A percentile compares a stretch with the other conserved stretches of the same genome.
phyloP scores from a whole-genome alignment of 2,329 filamentous ascomycete species.

The Xylogone sp. region DNA sequence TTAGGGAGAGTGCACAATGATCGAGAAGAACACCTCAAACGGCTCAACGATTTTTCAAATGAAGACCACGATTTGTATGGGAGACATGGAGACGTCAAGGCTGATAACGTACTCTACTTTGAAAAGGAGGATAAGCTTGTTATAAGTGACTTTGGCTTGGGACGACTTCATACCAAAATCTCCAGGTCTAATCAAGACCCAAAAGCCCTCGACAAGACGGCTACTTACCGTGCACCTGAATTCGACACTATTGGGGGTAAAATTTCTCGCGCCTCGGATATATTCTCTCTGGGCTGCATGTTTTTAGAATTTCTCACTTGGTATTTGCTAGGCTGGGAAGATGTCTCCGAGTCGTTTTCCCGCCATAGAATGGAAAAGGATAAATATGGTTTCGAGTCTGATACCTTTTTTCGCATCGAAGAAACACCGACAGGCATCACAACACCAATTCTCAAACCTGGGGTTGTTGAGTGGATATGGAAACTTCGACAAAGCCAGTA shows the following conservation, averaged over 20 bases:
- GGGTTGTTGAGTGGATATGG: neutral
- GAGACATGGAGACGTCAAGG: constrained; percentile 5
- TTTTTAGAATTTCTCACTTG: constrained; percentile 26
- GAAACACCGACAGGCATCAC: no score
- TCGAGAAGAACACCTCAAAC: neutral
- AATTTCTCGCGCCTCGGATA: constrained; percentile 15
- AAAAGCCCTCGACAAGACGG: neutral
- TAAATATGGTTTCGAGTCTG: neutral
- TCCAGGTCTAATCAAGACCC: neutral
- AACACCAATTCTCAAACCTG: neutral
- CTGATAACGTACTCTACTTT: constrained; percentile 4
- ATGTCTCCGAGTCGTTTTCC: neutral
- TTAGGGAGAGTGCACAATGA: neutral
- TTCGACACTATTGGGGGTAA: neutral
- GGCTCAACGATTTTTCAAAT: neutral
- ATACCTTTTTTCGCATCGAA: neutral
- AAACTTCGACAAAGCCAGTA: neutral
- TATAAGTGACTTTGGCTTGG: constrained; percentile 2
- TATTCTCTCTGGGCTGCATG: constrained; percentile 28
- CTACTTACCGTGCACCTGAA: neutral
- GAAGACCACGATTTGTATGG: constrained; percentile 5
- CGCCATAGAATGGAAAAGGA: neutral
- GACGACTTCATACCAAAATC: neutral
- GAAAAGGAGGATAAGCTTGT: neutral
- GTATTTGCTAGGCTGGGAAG: constrained; percentile 16